A percentile compares a stretch with the other conserved stretches of the same genome.
Evolutionary conservation across 805 yeast genomes (phyloP).

Genomic region (Lachancea mirantina): DNA sequence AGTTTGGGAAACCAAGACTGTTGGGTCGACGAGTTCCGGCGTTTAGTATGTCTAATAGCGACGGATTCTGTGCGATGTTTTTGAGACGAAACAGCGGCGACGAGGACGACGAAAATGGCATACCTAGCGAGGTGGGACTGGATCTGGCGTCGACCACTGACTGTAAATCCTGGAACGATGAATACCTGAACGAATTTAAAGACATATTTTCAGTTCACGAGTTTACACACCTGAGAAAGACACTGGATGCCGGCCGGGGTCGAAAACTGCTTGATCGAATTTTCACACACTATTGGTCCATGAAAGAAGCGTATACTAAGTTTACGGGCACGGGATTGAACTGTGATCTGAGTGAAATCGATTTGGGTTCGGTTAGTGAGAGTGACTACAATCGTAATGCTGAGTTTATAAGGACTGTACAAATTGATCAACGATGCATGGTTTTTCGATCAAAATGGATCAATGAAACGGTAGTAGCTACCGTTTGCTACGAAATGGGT

Average conservation of each 20-base stretch:
- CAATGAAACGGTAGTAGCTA: slow-evolving; percentile 12
- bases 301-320: slow-evolving; percentile 72
- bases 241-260: slow-evolving; percentile 14
- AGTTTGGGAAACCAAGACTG: slow-evolving; percentile 53
- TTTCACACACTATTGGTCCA: slow-evolving; percentile 65
- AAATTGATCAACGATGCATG: slow-evolving; percentile 10
- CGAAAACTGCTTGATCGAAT: slow-evolving; percentile 18
- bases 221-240: slow-evolving; percentile 22
- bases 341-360: slow-evolving; percentile 26
- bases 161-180: slow-evolving; percentile 18
- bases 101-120: slow-evolving; percentile 4
- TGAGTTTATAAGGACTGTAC: neutral
- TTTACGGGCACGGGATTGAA: slow-evolving; percentile 55
- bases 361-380: slow-evolving; percentile 22
- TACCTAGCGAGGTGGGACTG: slow-evolving; percentile 33
- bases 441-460: slow-evolving; percentile 23
- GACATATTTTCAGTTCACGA: slow-evolving; percentile 40
- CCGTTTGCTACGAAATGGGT: slow-evolving; percentile 6
- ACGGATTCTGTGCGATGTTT: slow-evolving; percentile 41
- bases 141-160: slow-evolving; percentile 39
- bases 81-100: slow-evolving; percentile 22
- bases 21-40: slow-evolving; percentile 21
- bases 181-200: slow-evolving; percentile 33
- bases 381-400: neutral
- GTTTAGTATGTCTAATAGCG: slow-evolving; percentile 59